phyloP scores from a whole-genome alignment of 2,329 filamentous ascomycete genomes.

The Penicillium frequentans region DNA sequence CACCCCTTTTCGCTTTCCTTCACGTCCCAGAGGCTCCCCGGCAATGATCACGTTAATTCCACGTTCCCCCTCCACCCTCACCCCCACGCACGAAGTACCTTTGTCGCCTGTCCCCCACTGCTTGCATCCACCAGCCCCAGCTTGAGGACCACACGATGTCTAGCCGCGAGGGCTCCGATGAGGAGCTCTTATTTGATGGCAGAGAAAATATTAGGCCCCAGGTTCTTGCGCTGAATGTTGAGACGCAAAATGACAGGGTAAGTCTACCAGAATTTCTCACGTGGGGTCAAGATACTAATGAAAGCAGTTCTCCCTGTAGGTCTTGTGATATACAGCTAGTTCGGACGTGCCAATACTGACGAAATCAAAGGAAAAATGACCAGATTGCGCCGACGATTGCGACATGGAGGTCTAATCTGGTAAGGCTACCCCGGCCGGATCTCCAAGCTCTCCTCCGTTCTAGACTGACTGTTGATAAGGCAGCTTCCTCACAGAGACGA shows the following conservation, averaged over 20 bases:
- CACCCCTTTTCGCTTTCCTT: neutral
- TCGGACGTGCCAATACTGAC: slow-evolving; percentile 5
- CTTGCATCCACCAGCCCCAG: slow-evolving; percentile 5
- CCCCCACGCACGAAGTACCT: slow-evolving; percentile 3
- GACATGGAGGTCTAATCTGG: slow-evolving; percentile 47
- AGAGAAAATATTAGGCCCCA: slow-evolving; percentile 18
- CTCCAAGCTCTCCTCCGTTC: too few species aligned
- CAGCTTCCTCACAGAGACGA: slow-evolving; percentile 47
- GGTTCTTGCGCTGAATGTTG: slow-evolving; percentile 31
- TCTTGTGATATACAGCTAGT: neutral
- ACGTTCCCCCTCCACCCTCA: neutral
- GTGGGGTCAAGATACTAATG: slow-evolving; percentile 16
- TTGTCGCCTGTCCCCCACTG: slow-evolving; percentile 1
- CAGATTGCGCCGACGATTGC: slow-evolving; percentile 30
- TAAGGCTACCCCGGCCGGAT: slow-evolving; percentile 17
- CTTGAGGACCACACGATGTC: slow-evolving; percentile 20
- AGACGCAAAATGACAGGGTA: slow-evolving; percentile 35
- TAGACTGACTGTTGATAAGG: slow-evolving; percentile 24
- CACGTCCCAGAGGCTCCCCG: neutral
- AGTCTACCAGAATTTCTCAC: slow-evolving; percentile 18
- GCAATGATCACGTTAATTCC: slow-evolving; percentile 19
- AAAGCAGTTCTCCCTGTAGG: slow-evolving; percentile 28
- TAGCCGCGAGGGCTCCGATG: slow-evolving; percentile 3
- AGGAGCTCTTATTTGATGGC: neutral
- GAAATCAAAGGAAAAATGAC: slow-evolving; percentile 8